Evolutionary conservation across 2,329 filamentous ascomycete species (phyloP), one percentile per base, ranked within the genome.

Genomic region (Xylariales sp.): DNA sequence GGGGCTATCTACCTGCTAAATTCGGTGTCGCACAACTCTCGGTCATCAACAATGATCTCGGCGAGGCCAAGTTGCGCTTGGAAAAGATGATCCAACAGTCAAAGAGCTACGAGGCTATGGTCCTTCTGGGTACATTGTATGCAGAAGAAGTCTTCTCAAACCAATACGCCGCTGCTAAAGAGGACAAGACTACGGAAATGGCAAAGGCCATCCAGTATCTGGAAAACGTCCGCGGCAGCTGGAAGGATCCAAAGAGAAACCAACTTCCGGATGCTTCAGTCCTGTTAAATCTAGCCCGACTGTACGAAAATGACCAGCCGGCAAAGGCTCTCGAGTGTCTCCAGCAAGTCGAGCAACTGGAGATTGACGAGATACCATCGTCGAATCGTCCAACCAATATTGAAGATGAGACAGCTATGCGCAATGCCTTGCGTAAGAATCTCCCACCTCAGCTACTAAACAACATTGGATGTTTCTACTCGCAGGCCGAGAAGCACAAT

Each of bases 391-490:
- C 84, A 0, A 65, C 76, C 19, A 74, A 74, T 24, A 61, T 67
- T 2, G 73, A 78, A 14, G 80, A 87, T 40, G 78, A 84, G 44
- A 73, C 70, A 3, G 74, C 78, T 21, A 65, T 78, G 43, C 76
- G 77, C 42, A 69, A 70, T 16, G 71, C 74, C 12, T 71, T 95
- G 20, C 82, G 89, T 40, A 86, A 90, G 57, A 74, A 84, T 44
- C 70, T 98, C 2, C 87, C 90, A 1, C 93, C 93, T 4, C 89
- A 95, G 57, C 73, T 97, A 2, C 75, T 98, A 31, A 98, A 97
- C 71, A 98, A 98, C 60, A 95, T 97, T 59, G 93, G 88, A 4
- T 96, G 90, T 63, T 97, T 97, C 65, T 81, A 95, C 52, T 96
- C 88, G 51, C 89, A 95, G 58, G 76, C 82, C 2, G 89, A 95